Percentiles rank a stretch among this genome's conserved stretches.
Evolutionary conservation across 805 yeast genomes (phyloP).

Genomic region (Cyberlindnera xylosilytica): DNA sequence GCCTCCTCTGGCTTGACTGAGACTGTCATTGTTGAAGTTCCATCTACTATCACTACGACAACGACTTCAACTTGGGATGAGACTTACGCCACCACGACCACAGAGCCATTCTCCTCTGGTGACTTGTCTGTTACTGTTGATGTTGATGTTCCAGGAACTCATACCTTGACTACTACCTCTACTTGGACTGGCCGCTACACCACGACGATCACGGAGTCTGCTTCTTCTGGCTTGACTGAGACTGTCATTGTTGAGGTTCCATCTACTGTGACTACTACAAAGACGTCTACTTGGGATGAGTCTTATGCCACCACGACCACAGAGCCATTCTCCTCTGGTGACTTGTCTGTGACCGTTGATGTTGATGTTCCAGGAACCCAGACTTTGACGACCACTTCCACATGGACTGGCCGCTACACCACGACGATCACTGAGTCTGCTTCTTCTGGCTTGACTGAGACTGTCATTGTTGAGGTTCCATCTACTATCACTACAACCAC

Average conservation of each 20-base stretch:
- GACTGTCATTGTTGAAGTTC: not conserved
- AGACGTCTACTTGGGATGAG: conserved; percentile 10
- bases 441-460: no score
- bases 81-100: conserved; percentile 10
- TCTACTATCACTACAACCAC: no score
- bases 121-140: conserved; percentile 10
- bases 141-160: conserved; percentile 1
- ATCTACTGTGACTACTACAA: not conserved
- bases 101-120: conserved; percentile 12
- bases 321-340: conserved; percentile 12
- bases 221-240: not conserved
- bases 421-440: not conserved
- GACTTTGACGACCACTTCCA: not conserved
- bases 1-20: not conserved
- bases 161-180: not conserved
- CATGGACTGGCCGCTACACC: not conserved
- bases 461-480: no score
- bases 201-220: not conserved
- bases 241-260: not conserved
- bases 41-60: not conserved
- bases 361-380: conserved; percentile 5
- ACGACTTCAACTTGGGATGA: conserved; percentile 10
- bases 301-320: conserved; percentile 12
- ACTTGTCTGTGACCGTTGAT: conserved; percentile 9
- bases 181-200: not conserved